Conservation (phyloP, 495 filamentous ascomycete genomes). For the Gamarada debralockiae region DNA sequence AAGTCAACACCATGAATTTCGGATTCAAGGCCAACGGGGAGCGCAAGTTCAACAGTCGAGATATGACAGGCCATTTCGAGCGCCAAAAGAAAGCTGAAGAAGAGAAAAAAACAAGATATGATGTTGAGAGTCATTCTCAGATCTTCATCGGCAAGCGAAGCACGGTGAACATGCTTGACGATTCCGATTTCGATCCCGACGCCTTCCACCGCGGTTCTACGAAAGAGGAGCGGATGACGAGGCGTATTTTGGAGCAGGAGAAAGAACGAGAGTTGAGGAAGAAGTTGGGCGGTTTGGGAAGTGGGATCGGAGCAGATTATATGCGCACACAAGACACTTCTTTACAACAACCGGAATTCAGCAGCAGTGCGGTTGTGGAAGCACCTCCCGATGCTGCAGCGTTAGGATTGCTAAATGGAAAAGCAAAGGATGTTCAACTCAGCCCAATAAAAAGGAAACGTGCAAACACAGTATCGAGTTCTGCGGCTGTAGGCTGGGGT, state of each 20-base stretch:
- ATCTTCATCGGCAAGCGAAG: constrained; percentile 55
- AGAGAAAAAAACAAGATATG: constrained; percentile 50
- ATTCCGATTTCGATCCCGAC: constrained; percentile 54
- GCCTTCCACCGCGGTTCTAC: constrained; percentile 46
- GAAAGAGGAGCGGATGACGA: constrained; percentile 25
- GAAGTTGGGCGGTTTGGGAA: constrained; percentile 57
- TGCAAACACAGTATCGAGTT: constrained; percentile 33
- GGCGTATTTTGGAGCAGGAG: constrained; percentile 48
- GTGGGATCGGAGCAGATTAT: constrained; percentile 74
- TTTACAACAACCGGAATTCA: neutral
- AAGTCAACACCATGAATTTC: constrained; percentile 67
- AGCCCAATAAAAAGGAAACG: constrained; percentile 73
- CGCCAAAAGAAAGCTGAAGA: constrained; percentile 27
- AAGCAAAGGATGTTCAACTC: constrained; percentile 58
- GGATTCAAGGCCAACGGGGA: constrained; percentile 27
- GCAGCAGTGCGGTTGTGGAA: neutral
- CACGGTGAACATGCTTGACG: constrained; percentile 65
- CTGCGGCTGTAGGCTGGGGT: constrained; percentile 45
- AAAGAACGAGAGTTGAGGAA: constrained; percentile 78
- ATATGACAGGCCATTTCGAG: constrained; percentile 23
- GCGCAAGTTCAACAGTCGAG: constrained; percentile 8
- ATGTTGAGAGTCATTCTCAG: constrained; percentile 51
- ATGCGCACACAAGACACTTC: constrained; percentile 42
- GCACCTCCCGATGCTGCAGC: constrained; percentile 38
- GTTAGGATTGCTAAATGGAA: constrained; percentile 54